Percentiles rank a stretch among this genome's conserved stretches.
phyloP scores from a whole-genome alignment of 768 basidiomycete species.

The Gautieria morchelliformis region DNA sequence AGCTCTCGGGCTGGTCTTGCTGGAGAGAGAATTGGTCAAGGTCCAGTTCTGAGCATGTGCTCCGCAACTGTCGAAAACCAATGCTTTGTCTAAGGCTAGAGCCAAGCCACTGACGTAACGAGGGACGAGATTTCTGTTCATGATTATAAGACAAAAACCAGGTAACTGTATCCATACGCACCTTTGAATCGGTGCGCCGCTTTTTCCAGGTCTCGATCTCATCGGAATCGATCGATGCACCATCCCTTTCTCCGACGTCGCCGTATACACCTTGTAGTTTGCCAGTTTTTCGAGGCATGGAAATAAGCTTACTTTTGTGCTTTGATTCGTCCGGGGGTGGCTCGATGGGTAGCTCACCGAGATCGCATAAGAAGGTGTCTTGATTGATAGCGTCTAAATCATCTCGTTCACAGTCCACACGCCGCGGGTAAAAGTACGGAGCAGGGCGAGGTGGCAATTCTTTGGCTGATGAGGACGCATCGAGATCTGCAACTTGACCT shows the following conservation, averaged over 20 bases:
- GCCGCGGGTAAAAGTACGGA: neutral
- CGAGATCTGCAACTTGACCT: neutral
- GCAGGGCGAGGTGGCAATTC: neutral
- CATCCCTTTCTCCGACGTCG: neutral
- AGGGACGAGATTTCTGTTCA: neutral
- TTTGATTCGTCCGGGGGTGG: neutral
- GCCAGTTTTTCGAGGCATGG: neutral
- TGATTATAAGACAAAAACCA: neutral
- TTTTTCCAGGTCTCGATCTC: constrained; percentile 1
- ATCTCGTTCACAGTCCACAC: neutral
- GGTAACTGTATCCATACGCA: neutral
- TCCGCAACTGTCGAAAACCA: neutral
- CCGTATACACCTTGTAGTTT: neutral
- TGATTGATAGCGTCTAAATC: neutral
- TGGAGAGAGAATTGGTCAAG: neutral
- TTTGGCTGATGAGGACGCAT: neutral
- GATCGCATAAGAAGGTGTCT: neutral
- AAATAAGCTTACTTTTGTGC: neutral
- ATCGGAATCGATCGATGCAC: neutral
- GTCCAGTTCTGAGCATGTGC: neutral
- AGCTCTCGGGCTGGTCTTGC: neutral
- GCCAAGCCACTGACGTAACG: neutral
- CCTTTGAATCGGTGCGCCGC: neutral
- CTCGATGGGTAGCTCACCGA: neutral
- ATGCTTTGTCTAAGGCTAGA: neutral